Percentiles rank a stretch among this genome's conserved stretches.
Evolutionary conservation across 352 stramenopile species (phyloP).

Genomic region (Thalassiosira ordinaria): DNA sequence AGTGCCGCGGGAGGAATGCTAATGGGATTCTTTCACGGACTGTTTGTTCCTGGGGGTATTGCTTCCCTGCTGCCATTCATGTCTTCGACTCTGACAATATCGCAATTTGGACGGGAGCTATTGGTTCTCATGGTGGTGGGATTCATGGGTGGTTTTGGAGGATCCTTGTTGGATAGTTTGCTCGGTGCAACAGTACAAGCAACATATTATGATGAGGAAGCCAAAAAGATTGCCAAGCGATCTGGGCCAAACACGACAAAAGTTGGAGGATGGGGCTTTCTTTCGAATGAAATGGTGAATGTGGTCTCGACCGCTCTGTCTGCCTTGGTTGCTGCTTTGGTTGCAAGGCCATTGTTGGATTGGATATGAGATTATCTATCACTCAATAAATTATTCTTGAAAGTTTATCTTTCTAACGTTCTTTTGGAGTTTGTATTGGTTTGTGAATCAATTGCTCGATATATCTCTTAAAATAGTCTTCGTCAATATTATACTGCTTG

Average conservation of each 20-base stretch:
- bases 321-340: conserved; percentile 27
- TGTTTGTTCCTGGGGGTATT: conserved; percentile 85
- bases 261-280: conserved; percentile 26
- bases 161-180: conserved; percentile 44
- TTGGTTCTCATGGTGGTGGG: conserved; percentile 32
- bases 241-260: conserved; percentile 13
- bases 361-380: no score
- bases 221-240: conserved; percentile 35
- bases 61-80: conserved; percentile 18
- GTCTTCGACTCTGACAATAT: conserved; percentile 1
- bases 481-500: no score
- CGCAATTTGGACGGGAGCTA: conserved; percentile 33
- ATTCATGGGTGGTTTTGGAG: conserved; percentile 42
- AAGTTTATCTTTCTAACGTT: no score
- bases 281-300: conserved; percentile 55
- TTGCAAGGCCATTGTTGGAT: conserved; percentile 27
- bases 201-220: conserved; percentile 44
- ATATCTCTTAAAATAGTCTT: no score
- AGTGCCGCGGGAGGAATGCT: conserved; percentile 38
- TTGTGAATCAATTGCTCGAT: no score
- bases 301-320: conserved; percentile 28
- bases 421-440: no score
- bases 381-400: no score
- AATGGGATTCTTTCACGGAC: conserved; percentile 85
- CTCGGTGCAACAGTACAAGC: conserved; percentile 47